These are phyloP conservation scores for Debaryomyces nepalensis DNA, from an alignment of 1,139 yeast species.

Conservation along the genomic window DNA sequence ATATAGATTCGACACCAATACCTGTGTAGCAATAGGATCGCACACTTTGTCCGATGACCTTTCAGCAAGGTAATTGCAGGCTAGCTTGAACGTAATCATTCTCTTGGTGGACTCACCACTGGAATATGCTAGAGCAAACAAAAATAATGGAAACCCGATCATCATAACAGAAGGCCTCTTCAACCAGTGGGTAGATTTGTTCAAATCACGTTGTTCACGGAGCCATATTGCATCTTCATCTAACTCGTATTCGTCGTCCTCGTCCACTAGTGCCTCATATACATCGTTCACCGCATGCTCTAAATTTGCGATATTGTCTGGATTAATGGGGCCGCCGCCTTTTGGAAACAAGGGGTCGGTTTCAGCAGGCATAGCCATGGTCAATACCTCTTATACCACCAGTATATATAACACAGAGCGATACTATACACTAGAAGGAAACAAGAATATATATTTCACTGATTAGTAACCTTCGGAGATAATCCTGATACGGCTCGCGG, in stretches of 20 bases:
- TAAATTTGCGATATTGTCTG: slow-evolving; percentile 15
- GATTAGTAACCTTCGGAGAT: background rate
- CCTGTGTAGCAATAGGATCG: slow-evolving; percentile 38
- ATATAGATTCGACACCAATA: slow-evolving; percentile 41
- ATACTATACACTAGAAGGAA: background rate
- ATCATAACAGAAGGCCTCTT: slow-evolving; percentile 40
- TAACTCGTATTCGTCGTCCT: slow-evolving; percentile 24
- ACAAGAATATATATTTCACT: background rate
- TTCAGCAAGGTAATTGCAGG: slow-evolving; percentile 36
- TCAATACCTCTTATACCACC: too few species aligned
- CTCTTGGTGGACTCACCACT: slow-evolving; percentile 43
- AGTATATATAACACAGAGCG: too few species aligned
- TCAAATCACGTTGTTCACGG: slow-evolving; percentile 32
- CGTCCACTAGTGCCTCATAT: slow-evolving; percentile 38
- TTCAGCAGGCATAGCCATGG: background rate
- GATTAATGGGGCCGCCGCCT: slow-evolving; percentile 2
- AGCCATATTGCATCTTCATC: slow-evolving; percentile 38
- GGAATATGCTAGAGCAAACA: slow-evolving; percentile 33
- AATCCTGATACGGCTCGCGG: background rate
- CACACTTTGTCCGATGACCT: slow-evolving; percentile 26
- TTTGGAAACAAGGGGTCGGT: slow-evolving; percentile 1
- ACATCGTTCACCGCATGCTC: slow-evolving; percentile 33
- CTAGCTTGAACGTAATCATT: slow-evolving; percentile 39
- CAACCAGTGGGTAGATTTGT: slow-evolving; percentile 37
- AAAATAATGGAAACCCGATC: slow-evolving; percentile 33